Percentiles rank a stretch among this genome's conserved stretches.
Conservation (phyloP, 2,329 filamentous ascomycete genomes). For the Sclerotinia borealis region DNA sequence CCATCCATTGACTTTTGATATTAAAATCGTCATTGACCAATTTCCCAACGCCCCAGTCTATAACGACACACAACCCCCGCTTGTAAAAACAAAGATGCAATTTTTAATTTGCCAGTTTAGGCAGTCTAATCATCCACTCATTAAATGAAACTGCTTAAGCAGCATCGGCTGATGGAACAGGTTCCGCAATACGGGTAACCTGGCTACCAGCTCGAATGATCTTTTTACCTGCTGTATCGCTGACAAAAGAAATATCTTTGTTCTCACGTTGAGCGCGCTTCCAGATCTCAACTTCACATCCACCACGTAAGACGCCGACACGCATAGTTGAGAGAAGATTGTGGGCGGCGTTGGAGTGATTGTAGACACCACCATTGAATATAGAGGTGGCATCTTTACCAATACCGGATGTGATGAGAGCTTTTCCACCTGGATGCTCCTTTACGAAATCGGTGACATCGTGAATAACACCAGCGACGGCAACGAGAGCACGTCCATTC, state of each 20-base stretch:
- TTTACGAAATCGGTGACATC: conserved; percentile 80
- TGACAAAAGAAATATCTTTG: conserved; percentile 74
- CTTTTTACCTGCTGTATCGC: conserved; percentile 72
- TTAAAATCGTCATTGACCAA: conserved; percentile 6
- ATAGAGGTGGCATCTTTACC: conserved; percentile 86
- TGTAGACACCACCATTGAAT: conserved; percentile 88
- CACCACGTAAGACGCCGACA: conserved; percentile 78
- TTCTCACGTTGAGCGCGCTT: conserved; percentile 79
- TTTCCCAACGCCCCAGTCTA: conserved; percentile 17
- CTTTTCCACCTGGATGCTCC: conserved; percentile 85
- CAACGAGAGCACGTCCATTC: conserved; percentile 69
- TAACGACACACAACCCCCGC: conserved; percentile 15
- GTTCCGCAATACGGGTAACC: conserved; percentile 75
- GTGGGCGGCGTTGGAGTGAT: conserved; percentile 84
- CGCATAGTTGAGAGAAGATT: conserved; percentile 85
- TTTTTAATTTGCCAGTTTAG: conserved; percentile 1
- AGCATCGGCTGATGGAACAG: conserved; percentile 76
- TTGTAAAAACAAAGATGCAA: conserved; percentile 14
- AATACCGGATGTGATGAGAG: conserved; percentile 73
- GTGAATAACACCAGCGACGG: conserved; percentile 79
- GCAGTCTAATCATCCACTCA: conserved; percentile 1
- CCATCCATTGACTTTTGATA: conserved; percentile 2
- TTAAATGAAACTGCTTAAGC: conserved; percentile 44
- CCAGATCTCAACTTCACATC: conserved; percentile 89
- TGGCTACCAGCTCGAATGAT: conserved; percentile 83